Evolutionary conservation across 257 asterid genomes (phyloP).

Genomic region (Scutellaria galericulata): DNA sequence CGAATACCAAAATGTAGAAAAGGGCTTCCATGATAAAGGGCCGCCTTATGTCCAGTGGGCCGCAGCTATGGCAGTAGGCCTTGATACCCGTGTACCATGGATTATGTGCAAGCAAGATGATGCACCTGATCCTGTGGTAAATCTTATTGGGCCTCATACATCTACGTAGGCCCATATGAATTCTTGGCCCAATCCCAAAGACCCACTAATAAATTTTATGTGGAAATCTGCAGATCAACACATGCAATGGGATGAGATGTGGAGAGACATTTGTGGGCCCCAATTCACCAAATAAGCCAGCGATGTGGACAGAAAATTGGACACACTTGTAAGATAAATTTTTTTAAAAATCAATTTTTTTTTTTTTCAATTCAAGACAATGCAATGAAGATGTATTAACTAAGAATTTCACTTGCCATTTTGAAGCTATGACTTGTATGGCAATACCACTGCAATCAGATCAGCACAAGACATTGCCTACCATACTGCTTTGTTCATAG

Average conservation of each 20-base stretch:
- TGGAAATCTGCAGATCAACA: slow-evolving; percentile 60
- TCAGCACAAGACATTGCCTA: slow-evolving; percentile 72
- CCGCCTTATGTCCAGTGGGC: slow-evolving; percentile 89
- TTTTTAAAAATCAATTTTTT: neutral
- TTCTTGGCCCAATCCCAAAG: no score
- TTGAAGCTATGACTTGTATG: slow-evolving; percentile 72
- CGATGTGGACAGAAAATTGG: slow-evolving; percentile 97
- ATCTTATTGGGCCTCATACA: neutral
- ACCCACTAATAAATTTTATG: no score
- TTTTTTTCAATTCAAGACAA: neutral
- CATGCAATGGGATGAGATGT: slow-evolving; percentile 88
- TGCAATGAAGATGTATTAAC: neutral
- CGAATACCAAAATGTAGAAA: slow-evolving; percentile 79
- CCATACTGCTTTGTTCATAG: slow-evolving; percentile 72
- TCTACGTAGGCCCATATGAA: neutral
- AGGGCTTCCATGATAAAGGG: slow-evolving; percentile 51
- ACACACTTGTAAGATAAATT: slow-evolving; percentile 71
- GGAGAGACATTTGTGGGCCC: slow-evolving; percentile 90
- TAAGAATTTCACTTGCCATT: neutral
- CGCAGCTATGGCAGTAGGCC: slow-evolving; percentile 80
- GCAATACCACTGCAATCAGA: slow-evolving; percentile 56
- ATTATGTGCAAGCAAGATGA: slow-evolving; percentile 94
- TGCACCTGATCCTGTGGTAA: slow-evolving; percentile 91
- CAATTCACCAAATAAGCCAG: slow-evolving; percentile 89
- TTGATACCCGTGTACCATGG: slow-evolving; percentile 90